These are phyloP conservation scores for Candida manassasensis DNA, from an alignment of 805 yeast species.

Conservation along the genomic window DNA sequence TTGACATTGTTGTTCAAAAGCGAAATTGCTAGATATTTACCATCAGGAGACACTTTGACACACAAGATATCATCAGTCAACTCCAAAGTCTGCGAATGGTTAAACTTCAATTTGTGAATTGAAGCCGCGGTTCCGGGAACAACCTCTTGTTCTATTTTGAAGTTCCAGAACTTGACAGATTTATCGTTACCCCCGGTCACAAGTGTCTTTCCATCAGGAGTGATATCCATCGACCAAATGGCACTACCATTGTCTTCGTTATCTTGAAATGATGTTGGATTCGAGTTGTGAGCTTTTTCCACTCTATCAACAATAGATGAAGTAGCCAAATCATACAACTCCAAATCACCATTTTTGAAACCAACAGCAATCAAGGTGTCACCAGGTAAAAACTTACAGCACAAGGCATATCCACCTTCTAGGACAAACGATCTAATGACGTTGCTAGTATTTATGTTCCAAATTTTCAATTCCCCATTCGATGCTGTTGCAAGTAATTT, in stretches of 20 bases:
- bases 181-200: slow-evolving; percentile 96
- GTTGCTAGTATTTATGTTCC: slow-evolving; percentile 71
- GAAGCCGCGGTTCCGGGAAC: slow-evolving; percentile 63
- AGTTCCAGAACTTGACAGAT: slow-evolving; percentile 83
- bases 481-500: slow-evolving; percentile 83
- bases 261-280: slow-evolving; percentile 2
- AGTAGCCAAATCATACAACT: slow-evolving; percentile 80
- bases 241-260: slow-evolving; percentile 50
- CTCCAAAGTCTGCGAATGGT: slow-evolving; percentile 79
- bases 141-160: slow-evolving; percentile 59
- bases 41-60: slow-evolving; percentile 76
- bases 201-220: slow-evolving; percentile 78
- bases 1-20: slow-evolving; percentile 92
- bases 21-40: slow-evolving; percentile 74
- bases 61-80: slow-evolving; percentile 79
- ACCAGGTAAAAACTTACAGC: slow-evolving; percentile 83
- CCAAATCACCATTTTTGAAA: slow-evolving; percentile 80
- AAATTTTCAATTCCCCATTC: slow-evolving; percentile 80
- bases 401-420: slow-evolving; percentile 81
- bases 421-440: slow-evolving; percentile 72
- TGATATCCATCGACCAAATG: slow-evolving; percentile 85
- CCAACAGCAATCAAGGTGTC: slow-evolving; percentile 84
- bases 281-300: slow-evolving; percentile 59
- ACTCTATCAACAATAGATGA: slow-evolving; percentile 68
- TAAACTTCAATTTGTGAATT: slow-evolving; percentile 51